Base-by-base conservation (phyloP, 352 stramenopile species). In the Thraustotheca clavata region DNA sequence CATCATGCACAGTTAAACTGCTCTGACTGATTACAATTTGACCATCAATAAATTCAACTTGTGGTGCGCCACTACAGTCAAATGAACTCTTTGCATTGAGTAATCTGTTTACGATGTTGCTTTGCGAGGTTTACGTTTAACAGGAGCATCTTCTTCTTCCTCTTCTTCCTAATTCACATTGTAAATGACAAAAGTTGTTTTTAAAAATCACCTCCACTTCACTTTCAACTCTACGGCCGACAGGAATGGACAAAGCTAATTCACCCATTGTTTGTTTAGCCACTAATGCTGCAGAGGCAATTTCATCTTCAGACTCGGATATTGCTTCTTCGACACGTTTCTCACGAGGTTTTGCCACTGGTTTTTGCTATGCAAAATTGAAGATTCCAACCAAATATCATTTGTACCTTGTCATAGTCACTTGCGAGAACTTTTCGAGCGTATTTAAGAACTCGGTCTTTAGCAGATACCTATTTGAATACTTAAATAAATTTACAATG, bases 181-280 rank as follows among this genome's bases (percentile, higher is more conserved):
- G 2, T 18, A 31, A 18, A 43, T 43, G 38, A 20, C 16, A 16
- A 43, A 20, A 18, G 43, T 6, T 6, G 43, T 50, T 29, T 22
- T 6, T 33, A 6, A 9, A 31, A 6, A 86, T 73, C 49, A 89
- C 82, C 27, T 80, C 74, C 29, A 88, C 81, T 52, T 89, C 73
- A 20, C 72, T 77, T 57, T 84, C 76, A 49, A 78, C 71, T 5
- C 74, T 75, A 31, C 69, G 68, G 2, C 84, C 80, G 60, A 82
- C 87, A 0, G 84, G 82, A 16, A 94, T 80, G 31, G 79, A 87
- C 12, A 91, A 63, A 6, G 84, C 84, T 16, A 94, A 59, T 54
- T 94, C 79, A 18, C 84, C 81, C 83, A 94, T 91, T 0, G 82
- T 91, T 83, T 91, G 91, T 65, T 90, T 75, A 7, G 80, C 87